phyloP scores from a whole-genome alignment of 176 grass and related monocot species.

The Ensete glaucum region DNA sequence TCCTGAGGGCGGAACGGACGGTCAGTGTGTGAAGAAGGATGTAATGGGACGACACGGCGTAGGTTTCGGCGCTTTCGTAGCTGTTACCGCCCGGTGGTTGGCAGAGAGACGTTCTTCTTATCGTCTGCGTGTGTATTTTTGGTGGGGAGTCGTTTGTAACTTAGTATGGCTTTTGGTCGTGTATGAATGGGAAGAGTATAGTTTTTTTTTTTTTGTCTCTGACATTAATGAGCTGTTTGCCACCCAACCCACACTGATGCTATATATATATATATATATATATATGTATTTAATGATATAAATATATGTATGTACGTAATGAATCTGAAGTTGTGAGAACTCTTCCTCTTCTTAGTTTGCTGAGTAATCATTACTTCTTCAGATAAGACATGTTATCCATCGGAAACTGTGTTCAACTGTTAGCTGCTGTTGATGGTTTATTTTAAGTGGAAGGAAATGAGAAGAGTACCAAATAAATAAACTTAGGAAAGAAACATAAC shows the following conservation, averaged over 20 bases:
- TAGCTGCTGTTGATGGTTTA: too few species aligned
- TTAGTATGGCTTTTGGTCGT: background rate
- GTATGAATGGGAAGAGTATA: background rate
- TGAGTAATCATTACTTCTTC: background rate
- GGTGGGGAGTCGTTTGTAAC: background rate
- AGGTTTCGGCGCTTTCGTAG: background rate
- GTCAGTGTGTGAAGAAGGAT: background rate
- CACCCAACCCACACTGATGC: too few species aligned
- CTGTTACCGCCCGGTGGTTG: background rate
- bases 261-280: too few species aligned
- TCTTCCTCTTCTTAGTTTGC: background rate
- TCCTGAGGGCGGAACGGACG: background rate
- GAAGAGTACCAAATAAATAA: too few species aligned
- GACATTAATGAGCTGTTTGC: background rate
- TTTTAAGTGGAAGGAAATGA: too few species aligned
- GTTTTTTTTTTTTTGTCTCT: background rate
- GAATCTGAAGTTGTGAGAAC: background rate
- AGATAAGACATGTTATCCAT: too few species aligned
- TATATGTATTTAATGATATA: too few species aligned
- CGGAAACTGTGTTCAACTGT: too few species aligned
- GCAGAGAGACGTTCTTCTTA: background rate
- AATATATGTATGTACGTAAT: too few species aligned
- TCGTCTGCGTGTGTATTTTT: background rate
- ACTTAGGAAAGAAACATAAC: too few species aligned
- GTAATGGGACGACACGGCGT: background rate